Base-by-base conservation (phyloP, 495 filamentous ascomycete species). In the Penicillium maclennaniae region DNA sequence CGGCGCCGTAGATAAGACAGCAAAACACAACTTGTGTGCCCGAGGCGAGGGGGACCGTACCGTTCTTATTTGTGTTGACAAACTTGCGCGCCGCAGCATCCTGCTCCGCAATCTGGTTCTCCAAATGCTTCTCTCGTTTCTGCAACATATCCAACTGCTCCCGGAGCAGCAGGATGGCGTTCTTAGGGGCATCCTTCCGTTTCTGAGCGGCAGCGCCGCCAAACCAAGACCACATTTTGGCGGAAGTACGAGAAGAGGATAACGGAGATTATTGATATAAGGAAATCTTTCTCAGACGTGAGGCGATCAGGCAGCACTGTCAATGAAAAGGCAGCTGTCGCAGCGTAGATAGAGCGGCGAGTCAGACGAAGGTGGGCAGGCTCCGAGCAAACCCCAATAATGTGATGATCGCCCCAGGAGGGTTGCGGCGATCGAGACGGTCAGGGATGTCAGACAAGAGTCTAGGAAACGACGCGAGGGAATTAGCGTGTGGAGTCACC, bases 111-210 rank as follows among this genome's bases (percentile, higher is more conserved):
- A 97, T 95, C 76, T 93, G 91, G 55, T 80, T 85, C 69, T 92
- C 87, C 41, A 97, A 75, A 66, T 97, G 90, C 66, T 81, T 86
- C 75, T 99, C 91, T 41, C 95, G 80, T 81, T 99, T 99, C 73
- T 95, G 89, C 57, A 99, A 80, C 92, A 97, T 96, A 56, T 96
- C 91, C 23, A 97, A 79, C 79, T 96, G 92, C 60, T 84, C 78
- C 51, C 93, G 86, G 60, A 99, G 77, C 56, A 80, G 79, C 40
- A 99, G 80, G 58, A 99, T 99, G 53, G 95, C 93, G 77, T 96
- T 91, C 82, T 99, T 99, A 39, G 93, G 89, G 55, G 85, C 87
- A 70, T 97, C 90, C 74, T 92, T 95, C 70, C 85, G 84, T 81
- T 88, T 91, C 74, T 87, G 83, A 50, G 83, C 84, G 62, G 83